A percentile compares a stretch with the other conserved stretches of the same genome.
Evolutionary conservation across 1,284 basidiomycete species (phyloP).

Genomic region (Tilletia indica): DNA sequence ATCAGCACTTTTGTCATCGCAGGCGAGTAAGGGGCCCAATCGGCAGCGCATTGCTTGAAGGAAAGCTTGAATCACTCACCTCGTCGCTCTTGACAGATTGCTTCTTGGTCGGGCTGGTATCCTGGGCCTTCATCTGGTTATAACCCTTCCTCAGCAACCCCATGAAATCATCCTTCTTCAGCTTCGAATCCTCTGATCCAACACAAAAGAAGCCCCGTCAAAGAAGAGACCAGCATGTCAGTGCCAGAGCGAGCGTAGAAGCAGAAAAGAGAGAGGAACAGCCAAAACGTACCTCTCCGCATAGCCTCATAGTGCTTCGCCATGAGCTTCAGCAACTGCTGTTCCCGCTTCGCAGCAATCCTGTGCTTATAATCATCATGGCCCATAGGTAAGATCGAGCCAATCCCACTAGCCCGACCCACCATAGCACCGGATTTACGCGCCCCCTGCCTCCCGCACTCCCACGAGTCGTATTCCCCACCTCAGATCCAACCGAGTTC

Average conservation of each 20-base stretch:
- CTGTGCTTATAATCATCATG: conserved; percentile 2
- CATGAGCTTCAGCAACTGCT: not conserved
- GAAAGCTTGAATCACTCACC: not conserved
- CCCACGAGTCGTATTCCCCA: not conserved
- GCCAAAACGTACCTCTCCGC: not conserved
- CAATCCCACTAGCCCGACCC: not conserved
- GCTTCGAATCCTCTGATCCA: conserved; percentile 5
- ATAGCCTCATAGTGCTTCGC: not conserved
- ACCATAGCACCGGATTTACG: conserved; percentile 3
- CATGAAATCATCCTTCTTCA: not conserved
- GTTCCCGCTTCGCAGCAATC: not conserved
- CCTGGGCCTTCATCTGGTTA: not conserved
- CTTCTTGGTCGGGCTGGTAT: not conserved
- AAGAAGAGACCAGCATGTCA: not conserved
- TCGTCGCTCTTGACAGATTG: not conserved
- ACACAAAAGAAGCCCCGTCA: not conserved
- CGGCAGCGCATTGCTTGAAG: too few relatives aligned
- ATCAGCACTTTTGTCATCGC: too few relatives aligned
- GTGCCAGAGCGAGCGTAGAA: not conserved
- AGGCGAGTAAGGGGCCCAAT: too few relatives aligned
- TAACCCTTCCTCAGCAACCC: not conserved
- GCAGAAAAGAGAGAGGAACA: too few relatives aligned
- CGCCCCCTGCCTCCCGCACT: not conserved
- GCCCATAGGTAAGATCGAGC: not conserved
- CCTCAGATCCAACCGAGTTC: not conserved